These are phyloP conservation scores for Eucalyptus curtisii DNA, from an alignment of 345 rosid species.

Conservation along the genomic window DNA sequence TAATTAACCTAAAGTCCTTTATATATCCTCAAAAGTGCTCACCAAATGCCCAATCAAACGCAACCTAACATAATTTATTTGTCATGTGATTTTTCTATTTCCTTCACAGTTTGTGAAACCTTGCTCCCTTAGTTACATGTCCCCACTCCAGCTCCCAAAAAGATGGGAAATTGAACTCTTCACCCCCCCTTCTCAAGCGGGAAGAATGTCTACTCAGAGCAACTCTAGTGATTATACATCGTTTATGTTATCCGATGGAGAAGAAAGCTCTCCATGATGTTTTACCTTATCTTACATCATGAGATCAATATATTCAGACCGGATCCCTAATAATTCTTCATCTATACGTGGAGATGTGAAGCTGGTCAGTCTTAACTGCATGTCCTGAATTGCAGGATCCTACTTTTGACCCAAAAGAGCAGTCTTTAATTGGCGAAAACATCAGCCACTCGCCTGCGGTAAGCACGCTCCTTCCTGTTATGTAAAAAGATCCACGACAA, in stretches of 20 bases:
- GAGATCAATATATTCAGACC: not conserved
- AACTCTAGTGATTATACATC: too few relatives aligned
- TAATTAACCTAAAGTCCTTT: too few relatives aligned
- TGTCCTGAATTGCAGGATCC: not conserved
- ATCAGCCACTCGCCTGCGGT: not conserved
- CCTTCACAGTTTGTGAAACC: too few relatives aligned
- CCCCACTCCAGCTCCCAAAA: rapidly evolving
- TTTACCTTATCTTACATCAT: not conserved
- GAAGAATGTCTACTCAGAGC: too few relatives aligned
- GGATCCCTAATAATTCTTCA: not conserved
- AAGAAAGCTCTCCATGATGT: not conserved
- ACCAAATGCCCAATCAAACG: too few relatives aligned
- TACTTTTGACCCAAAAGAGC: not conserved
- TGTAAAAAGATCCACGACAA: not conserved
- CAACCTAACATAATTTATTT: not conserved
- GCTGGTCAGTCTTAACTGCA: not conserved
- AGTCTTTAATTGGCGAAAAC: not conserved
- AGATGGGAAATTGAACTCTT: too few relatives aligned
- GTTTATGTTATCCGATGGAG: rapidly evolving
- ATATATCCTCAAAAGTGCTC: not conserved
- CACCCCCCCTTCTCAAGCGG: too few relatives aligned
- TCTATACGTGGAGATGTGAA: not conserved
- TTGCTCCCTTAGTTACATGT: too few relatives aligned
- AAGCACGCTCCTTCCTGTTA: not conserved
- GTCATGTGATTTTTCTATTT: not conserved